Base-by-base conservation (phyloP, 2,329 filamentous ascomycete species). In the Calycina marina region DNA sequence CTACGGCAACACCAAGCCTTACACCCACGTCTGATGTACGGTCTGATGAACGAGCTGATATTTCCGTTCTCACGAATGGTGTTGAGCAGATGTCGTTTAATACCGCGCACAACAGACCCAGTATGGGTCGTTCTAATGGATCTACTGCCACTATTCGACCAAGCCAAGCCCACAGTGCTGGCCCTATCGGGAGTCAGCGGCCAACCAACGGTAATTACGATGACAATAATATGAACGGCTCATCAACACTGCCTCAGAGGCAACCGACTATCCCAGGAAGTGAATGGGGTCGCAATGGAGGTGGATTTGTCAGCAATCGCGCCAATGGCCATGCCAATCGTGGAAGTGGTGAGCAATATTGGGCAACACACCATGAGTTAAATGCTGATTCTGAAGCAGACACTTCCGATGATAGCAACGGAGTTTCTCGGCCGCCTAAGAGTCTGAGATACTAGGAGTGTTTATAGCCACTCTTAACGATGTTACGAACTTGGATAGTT, bases 151-250 rank as follows among this genome's bases (percentile, higher is more conserved):
- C 20, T 22, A 22, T n/a, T 9, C 20, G 20, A 9, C 20, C 20
- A 3, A 16, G 10, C 9, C 27, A 15, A 9, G 27, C 14, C 8
- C 15, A 12, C 12, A 15, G 14, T 38, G 57, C 49, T 55, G 72
- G 72, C 4, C 69, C 72, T 8, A 77, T 77, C 32, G 72, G 72
- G 32, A 77, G 72, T 55, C 72, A 77, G 51, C 63, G 72, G 28
- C 70, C 71, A 5, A 56, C 63, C 10, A 60, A 52, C 35, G 49
- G 50, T 16, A 47, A 35, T 24, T 43, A 46, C 18, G 48, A 53
- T 11, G 46, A 50, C 8, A 42, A 37, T 31, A 32, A 41, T 8
- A 41, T 49, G 36, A 50, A 45, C 32, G 44, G 48, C 12, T 25
- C 40, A n/a, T 33, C 44, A 4, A 34, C 45, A 15, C 62, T 62